A percentile compares a stretch with the other conserved stretches of the same genome.
Conservation (phyloP, 192 early-diverging fungal species). For the Podochytrium sp. region DNA sequence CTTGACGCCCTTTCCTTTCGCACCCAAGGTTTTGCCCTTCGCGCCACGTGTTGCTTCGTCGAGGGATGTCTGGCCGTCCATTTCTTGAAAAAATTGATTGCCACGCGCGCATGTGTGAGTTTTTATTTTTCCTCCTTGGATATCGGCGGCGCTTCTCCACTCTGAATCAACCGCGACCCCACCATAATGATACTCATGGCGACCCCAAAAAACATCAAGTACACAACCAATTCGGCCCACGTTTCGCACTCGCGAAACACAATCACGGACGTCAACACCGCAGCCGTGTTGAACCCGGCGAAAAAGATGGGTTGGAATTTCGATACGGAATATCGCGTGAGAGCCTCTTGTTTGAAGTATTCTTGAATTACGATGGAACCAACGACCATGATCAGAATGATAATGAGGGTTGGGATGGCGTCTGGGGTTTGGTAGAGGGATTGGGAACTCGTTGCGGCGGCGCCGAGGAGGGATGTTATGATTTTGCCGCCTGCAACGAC, state of each 20-base stretch:
- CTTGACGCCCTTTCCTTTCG: neutral
- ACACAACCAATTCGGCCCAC: conserved; percentile 5
- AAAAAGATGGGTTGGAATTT: conserved; percentile 41
- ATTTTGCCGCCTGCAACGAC: conserved; percentile 35
- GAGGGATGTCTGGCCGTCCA: neutral
- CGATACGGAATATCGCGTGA: conserved; percentile 31
- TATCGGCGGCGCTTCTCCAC: neutral
- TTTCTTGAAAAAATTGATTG: neutral
- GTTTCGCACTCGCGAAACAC: conserved; percentile 36
- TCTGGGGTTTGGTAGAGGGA: conserved; percentile 10
- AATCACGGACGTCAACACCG: conserved; percentile 25
- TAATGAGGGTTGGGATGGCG: conserved; percentile 19
- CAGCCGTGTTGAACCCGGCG: conserved; percentile 40
- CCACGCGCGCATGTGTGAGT: too few species aligned
- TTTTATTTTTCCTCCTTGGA: neutral
- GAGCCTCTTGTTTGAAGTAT: conserved; percentile 40
- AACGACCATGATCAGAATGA: conserved; percentile 26
- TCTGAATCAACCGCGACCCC: conserved; percentile 24
- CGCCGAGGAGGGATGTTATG: conserved; percentile 19
- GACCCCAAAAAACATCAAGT: conserved; percentile 20
- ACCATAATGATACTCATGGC: conserved; percentile 32
- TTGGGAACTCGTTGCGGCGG: neutral
- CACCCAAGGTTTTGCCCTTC: neutral
- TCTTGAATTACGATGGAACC: conserved; percentile 32
- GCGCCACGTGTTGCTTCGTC: neutral